Evolutionary conservation across 208 protist genomes (phyloP), one percentile per base, ranked within the genome.

Genomic region (Leishmania gerbilli): DNA sequence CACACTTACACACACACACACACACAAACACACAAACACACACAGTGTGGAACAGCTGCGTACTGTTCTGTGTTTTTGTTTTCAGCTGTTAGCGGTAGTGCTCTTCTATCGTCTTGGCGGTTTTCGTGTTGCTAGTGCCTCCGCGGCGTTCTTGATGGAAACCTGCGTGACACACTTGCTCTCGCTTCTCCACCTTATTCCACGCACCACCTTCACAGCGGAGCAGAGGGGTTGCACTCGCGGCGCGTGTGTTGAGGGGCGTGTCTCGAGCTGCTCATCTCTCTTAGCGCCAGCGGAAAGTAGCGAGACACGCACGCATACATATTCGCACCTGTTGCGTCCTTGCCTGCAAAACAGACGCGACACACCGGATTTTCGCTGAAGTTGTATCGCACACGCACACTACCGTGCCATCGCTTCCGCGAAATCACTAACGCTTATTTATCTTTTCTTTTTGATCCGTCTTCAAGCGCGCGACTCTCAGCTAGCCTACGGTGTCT

Each of bases 21-120:
- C 45, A 11, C 45, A n/a, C n/a, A n/a, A n/a, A 2, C 60, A 53
- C 34, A 34, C 45, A 47, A 11, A 47, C 45, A 13, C 45, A 49
- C 45, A 27, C 31, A 80, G 68, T 27, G 68, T 27, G 24, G 37
- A 60, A 80, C 45, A 71, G 71, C 42, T n/a, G n/a, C 74, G 19
- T 42, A 34, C 68, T 80, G 40, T 47, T 78, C 34, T 71, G 51
- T 82, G 53, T 56, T 78, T 71, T 40, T 84, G 77, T 58, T 77
- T 71, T n/a, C 55, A 27, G 75, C 65, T 71, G 11, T n/a, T n/a
- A 60, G 56, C 47, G 34, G 21, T n/a, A 11, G 1, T 65, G 49
- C 27, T 53, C 21, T 47, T 40, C 13, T 76, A 31, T 85, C 17
- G 11, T 78, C 3, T 47, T 27, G 31, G n/a, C 27, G 21, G 40